phyloP scores from a whole-genome alignment of 2,329 filamentous ascomycete species.

The Westerdykella ornata region DNA sequence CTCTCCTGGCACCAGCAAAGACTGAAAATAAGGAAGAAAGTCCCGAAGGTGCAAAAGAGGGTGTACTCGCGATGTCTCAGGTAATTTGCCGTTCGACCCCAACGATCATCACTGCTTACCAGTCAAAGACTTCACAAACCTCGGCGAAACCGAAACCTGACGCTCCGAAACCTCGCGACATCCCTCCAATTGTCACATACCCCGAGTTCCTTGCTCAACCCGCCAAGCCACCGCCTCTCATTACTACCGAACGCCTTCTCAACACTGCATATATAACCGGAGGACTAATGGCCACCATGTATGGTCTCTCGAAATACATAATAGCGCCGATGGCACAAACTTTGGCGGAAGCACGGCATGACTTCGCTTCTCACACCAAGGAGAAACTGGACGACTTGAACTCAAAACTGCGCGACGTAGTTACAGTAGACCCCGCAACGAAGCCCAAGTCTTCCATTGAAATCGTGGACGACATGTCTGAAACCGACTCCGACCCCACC shows the following conservation, averaged over 20 bases:
- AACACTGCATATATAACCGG: slow-evolving; percentile 53
- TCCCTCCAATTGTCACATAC: slow-evolving; percentile 60
- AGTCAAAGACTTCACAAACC: slow-evolving; percentile 4
- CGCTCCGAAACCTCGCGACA: slow-evolving; percentile 32
- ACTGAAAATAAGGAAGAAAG: slow-evolving; percentile 7
- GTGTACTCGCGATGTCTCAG: slow-evolving; percentile 24
- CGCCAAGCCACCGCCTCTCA: slow-evolving; percentile 52
- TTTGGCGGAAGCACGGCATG: slow-evolving; percentile 51
- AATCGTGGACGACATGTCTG: slow-evolving; percentile 39
- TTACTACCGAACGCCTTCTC: slow-evolving; percentile 51
- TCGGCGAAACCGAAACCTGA: slow-evolving; percentile 5
- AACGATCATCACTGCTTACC: not conserved
- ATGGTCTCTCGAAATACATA: slow-evolving; percentile 64
- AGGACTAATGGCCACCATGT: slow-evolving; percentile 53
- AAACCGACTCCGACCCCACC: slow-evolving; percentile 56
- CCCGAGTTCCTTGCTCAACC: slow-evolving; percentile 58
- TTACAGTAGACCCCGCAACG: slow-evolving; percentile 54
- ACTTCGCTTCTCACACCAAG: slow-evolving; percentile 49
- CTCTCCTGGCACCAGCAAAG: slow-evolving; percentile 47
- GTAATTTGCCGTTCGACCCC: slow-evolving; percentile 13
- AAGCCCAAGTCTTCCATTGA: slow-evolving; percentile 24
- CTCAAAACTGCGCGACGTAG: slow-evolving; percentile 51
- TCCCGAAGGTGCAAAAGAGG: slow-evolving; percentile 15
- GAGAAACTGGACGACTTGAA: slow-evolving; percentile 51
- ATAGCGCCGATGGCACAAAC: slow-evolving; percentile 55